These are phyloP conservation scores for Chionographis japonica DNA, from an alignment of 106 monocot genomes.

Conservation along the genomic window DNA sequence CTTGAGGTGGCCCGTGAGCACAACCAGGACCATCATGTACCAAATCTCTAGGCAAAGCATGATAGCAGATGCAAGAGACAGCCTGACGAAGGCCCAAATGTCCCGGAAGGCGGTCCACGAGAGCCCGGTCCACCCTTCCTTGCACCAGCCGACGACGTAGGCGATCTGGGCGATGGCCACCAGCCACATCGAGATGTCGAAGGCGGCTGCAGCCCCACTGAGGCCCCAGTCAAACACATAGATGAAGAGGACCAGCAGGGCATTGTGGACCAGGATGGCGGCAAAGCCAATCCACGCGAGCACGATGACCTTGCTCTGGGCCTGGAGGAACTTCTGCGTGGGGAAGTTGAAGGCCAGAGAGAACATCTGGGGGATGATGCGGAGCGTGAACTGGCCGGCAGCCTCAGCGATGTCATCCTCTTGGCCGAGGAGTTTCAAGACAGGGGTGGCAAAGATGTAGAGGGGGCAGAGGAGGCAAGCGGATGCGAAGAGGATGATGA, in stretches of 20 bases:
- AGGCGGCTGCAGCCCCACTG: constrained; percentile 53
- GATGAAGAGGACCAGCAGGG: constrained; percentile 47
- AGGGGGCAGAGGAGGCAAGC: constrained; percentile 43
- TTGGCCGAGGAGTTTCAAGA: constrained; percentile 66
- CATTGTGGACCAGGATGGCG: constrained; percentile 41
- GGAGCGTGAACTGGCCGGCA: constrained; percentile 52
- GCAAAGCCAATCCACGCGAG: constrained; percentile 56
- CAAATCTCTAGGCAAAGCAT: constrained; percentile 91
- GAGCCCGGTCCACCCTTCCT: constrained; percentile 63
- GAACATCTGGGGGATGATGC: constrained; percentile 72
- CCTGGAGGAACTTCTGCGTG: constrained; percentile 77
- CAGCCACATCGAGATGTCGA: constrained; percentile 38
- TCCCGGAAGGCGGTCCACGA: constrained; percentile 53
- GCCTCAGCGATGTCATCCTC: constrained; percentile 33
- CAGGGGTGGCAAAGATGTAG: constrained; percentile 53
- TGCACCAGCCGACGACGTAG: constrained; percentile 62
- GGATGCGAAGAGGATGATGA: constrained; percentile 58
- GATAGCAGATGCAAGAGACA: constrained; percentile 68
- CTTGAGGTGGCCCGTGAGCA: constrained; percentile 67
- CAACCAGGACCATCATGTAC: constrained; percentile 79
- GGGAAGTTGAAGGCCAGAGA: constrained; percentile 69
- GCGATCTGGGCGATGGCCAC: constrained; percentile 42
- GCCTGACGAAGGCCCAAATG: constrained; percentile 67
- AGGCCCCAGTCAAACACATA: constrained; percentile 53
- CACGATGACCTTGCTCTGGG: constrained; percentile 61